phyloP scores from a whole-genome alignment of 1,284 basidiomycete species.

The Ustilago curta region DNA sequence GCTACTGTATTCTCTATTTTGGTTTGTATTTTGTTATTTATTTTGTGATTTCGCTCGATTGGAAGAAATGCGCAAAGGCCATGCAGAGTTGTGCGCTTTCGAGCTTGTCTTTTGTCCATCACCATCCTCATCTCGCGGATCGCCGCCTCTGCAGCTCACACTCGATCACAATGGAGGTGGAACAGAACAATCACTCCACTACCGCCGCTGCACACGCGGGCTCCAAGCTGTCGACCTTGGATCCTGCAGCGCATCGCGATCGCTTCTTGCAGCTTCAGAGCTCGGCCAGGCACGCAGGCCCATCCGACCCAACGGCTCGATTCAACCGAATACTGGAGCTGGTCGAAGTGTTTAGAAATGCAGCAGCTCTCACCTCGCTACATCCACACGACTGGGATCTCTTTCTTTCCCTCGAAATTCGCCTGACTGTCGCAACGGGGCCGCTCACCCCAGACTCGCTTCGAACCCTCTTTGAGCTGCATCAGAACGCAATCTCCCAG shows the following conservation, averaged over 20 bases:
- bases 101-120: not conserved
- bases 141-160: no score
- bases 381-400: constrained; percentile 28
- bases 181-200: not conserved
- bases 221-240: constrained; percentile 14
- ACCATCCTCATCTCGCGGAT: not conserved
- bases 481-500: constrained; percentile 31
- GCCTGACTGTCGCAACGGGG: constrained; percentile 23
- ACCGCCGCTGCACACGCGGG: not conserved
- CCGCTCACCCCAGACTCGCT: constrained; percentile 32
- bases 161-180: not conserved
- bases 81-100: no score
- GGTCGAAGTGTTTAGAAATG: constrained; percentile 19
- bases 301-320: constrained; percentile 22
- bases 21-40: no score
- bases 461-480: constrained; percentile 36
- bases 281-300: constrained; percentile 23
- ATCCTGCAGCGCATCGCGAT: constrained; percentile 29
- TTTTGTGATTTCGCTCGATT: no score
- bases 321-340: constrained; percentile 23
- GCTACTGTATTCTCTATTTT: no score
- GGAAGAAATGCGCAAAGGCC: no score
- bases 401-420: constrained; percentile 28
- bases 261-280: constrained; percentile 37
- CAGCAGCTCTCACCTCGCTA: constrained; percentile 10